phyloP scores from a whole-genome alignment of 768 basidiomycete species.

The Leccinum ochraceum region DNA sequence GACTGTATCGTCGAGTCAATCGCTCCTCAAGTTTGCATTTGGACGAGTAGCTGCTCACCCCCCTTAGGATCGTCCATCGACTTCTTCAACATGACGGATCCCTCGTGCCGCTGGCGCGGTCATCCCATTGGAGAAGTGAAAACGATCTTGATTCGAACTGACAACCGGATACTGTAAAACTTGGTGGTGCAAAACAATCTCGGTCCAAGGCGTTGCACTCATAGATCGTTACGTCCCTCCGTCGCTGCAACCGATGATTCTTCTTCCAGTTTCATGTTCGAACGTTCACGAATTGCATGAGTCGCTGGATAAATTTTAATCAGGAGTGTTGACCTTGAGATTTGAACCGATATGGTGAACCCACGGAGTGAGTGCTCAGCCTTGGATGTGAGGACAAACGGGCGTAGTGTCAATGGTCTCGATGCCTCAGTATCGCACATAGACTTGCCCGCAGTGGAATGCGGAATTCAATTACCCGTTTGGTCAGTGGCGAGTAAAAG shows the following conservation, averaged over 20 bases:
- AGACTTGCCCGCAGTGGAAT: not conserved
- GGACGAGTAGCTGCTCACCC: too few species aligned
- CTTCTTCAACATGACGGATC: not conserved
- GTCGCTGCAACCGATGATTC: not conserved
- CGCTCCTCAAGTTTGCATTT: too few species aligned
- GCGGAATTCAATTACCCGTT: not conserved
- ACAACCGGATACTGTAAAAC: not conserved
- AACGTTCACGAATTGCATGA: not conserved
- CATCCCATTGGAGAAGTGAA: not conserved
- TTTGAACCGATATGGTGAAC: too few species aligned
- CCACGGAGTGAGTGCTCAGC: not conserved
- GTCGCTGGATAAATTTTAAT: not conserved
- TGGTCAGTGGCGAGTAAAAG: not conserved
- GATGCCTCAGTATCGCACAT: not conserved
- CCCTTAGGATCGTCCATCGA: not conserved
- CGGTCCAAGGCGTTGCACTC: not conserved
- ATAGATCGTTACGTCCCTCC: not conserved
- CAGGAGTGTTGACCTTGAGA: too few species aligned
- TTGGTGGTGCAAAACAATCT: not conserved
- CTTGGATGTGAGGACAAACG: not conserved
- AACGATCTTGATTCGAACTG: not conserved
- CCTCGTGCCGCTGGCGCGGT: not conserved
- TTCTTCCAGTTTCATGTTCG: not conserved
- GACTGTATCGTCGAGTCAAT: too few species aligned
- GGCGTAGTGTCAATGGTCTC: not conserved